phyloP scores from a whole-genome alignment of 208 protist genomes.

The Acanthamoeba culbertsoni region DNA sequence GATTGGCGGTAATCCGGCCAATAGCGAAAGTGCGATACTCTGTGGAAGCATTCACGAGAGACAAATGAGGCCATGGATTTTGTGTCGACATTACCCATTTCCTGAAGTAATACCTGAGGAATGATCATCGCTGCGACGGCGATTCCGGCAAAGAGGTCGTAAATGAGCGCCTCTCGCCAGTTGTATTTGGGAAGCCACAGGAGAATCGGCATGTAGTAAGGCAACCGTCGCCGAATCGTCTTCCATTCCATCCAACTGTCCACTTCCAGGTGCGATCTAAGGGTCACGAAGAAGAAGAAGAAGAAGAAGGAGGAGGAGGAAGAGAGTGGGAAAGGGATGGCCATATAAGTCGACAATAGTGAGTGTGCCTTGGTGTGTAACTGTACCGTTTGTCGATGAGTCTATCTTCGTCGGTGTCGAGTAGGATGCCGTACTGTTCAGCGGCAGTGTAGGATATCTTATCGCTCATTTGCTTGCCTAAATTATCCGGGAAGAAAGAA shows the following conservation, averaged over 20 bases:
- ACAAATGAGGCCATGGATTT: not conserved
- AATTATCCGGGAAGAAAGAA: not conserved
- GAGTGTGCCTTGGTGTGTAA: not conserved
- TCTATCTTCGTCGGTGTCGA: conserved; percentile 21
- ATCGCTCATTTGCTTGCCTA: conserved; percentile 41
- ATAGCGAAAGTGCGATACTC: not conserved
- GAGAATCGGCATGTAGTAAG: conserved; percentile 12
- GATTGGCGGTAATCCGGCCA: not conserved
- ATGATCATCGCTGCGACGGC: conserved; percentile 41
- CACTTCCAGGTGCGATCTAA: not conserved
- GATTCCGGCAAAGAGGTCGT: not conserved
- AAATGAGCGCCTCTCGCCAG: not conserved
- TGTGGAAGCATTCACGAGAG: not conserved
- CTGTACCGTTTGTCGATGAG: not conserved
- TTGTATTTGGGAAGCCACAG: conserved; percentile 34
- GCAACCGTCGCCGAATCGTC: not conserved
- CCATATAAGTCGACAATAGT: too few species aligned
- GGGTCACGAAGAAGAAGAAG: not conserved
- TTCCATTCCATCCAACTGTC: conserved; percentile 20
- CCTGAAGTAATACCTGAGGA: not conserved
- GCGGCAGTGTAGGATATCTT: conserved; percentile 8
- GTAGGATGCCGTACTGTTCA: conserved; percentile 41
- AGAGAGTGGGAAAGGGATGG: too few species aligned
- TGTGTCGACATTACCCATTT: too few species aligned
- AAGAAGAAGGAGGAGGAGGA: not conserved